These are phyloP conservation scores for Blepharisma undulans DNA, from an alignment of 169 alveolate species.

Conservation along the genomic window DNA sequence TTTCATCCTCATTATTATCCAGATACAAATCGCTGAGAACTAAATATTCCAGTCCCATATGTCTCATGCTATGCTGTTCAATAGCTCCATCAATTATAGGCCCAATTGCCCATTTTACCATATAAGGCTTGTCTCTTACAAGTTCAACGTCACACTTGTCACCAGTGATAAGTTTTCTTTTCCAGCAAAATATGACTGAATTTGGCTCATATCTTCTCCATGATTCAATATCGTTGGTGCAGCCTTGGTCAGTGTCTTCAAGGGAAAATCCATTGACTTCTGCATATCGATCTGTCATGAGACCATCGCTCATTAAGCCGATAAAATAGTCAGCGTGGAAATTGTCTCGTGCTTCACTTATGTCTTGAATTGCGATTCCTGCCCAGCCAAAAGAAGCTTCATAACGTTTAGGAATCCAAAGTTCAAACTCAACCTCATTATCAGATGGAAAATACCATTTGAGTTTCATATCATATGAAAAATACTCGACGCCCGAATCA, in stretches of 20 bases:
- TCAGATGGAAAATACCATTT: constrained; percentile 12
- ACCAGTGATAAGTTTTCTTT: not conserved
- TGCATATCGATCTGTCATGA: constrained; percentile 19
- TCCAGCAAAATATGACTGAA: not conserved
- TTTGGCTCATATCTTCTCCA: not conserved
- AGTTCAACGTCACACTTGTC: constrained; percentile 4
- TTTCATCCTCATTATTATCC: constrained; percentile 7
- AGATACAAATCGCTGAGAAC: not conserved
- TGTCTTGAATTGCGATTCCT: constrained; percentile 12
- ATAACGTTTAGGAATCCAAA: not conserved
- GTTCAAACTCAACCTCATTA: not conserved
- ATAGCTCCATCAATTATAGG: constrained; percentile 25
- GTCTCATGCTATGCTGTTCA: constrained; percentile 5
- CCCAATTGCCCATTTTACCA: constrained; percentile 10
- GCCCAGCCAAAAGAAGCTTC: not conserved
- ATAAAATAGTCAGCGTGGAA: not conserved
- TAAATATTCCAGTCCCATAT: constrained; percentile 14
- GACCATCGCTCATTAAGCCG: not conserved
- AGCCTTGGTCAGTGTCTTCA: constrained; percentile 6
- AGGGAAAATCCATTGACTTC: not conserved
- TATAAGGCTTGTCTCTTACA: not conserved
- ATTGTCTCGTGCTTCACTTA: not conserved
- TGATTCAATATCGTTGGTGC: constrained; percentile 13
- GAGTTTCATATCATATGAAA: not conserved
- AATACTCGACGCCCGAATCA: not conserved